A percentile compares a stretch with the other conserved stretches of the same genome.
These are phyloP conservation scores for Colletotrichum tabaci DNA, from an alignment of 2,329 filamentous ascomycete genomes.

Conservation along the genomic window DNA sequence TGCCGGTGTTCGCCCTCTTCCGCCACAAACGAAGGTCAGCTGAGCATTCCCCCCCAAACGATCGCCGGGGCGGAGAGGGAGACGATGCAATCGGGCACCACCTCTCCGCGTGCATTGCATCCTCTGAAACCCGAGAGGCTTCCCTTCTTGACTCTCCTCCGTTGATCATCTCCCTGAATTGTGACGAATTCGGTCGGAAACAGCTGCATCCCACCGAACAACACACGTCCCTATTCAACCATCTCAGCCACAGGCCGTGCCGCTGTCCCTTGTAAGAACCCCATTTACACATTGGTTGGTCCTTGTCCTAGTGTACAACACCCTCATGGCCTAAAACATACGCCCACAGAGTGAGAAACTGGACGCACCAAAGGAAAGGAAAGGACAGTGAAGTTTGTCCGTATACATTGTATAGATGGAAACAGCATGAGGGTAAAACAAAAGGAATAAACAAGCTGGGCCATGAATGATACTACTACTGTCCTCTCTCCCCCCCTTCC, in stretches of 20 bases:
- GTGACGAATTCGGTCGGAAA: neutral
- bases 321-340: too few species aligned
- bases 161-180: neutral
- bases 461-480: neutral
- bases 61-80: neutral
- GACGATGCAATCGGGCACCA: neutral
- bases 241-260: too few species aligned
- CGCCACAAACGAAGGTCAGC: constrained; percentile 8
- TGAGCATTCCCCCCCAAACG: constrained; percentile 22
- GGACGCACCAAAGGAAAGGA: too few species aligned
- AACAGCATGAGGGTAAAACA: neutral
- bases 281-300: too few species aligned
- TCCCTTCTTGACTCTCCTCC: neutral
- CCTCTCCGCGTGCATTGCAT: neutral
- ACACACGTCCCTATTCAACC: too few species aligned
- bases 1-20: neutral
- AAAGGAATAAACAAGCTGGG: neutral
- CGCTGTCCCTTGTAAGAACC: too few species aligned
- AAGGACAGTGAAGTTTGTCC: too few species aligned
- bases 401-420: too few species aligned
- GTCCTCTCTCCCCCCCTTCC: too few species aligned
- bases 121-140: neutral
- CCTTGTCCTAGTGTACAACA: too few species aligned
- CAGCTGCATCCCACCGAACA: too few species aligned
- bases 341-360: too few species aligned